These are phyloP conservation scores for Pseudopediastrum boryanum DNA, from an alignment of 139 green algal species.

Conservation along the genomic window DNA sequence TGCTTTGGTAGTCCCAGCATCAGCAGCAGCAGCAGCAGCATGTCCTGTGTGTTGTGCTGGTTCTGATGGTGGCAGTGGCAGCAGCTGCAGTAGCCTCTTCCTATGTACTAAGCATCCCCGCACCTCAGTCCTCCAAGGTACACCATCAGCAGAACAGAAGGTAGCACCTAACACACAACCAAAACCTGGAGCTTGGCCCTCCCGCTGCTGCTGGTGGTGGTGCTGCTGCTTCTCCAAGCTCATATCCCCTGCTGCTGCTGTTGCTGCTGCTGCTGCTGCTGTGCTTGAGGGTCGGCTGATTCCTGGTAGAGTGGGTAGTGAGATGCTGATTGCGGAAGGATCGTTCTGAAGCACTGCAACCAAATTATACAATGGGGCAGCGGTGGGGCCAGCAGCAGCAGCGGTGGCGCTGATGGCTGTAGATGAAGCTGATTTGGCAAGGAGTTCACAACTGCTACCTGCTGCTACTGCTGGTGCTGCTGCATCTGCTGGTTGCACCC, in stretches of 20 bases:
- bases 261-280: background rate
- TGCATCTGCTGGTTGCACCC: background rate
- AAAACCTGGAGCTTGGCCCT: no score
- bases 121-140: constrained; percentile 32
- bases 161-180: no score
- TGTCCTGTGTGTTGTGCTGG: background rate
- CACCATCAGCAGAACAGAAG: background rate
- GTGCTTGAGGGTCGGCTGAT: background rate
- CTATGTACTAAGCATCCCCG: constrained; percentile 35
- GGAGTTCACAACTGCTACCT: no score
- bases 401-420: no score
- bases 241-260: background rate
- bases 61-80: background rate
- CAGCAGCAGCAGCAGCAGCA: background rate
- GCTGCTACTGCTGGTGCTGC: constrained; percentile 15
- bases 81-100: background rate
- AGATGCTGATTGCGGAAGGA: constrained; percentile 20
- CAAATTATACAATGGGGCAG: background rate
- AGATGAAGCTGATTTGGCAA: no score
- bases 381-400: no score
- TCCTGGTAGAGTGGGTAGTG: constrained; percentile 3
- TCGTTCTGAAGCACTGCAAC: background rate
- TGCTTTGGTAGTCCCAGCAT: background rate
- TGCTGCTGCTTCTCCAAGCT: constrained; percentile 11
- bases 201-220: background rate